phyloP scores from a whole-genome alignment of 345 rosid genomes.

The Carallia pectinifolia region DNA sequence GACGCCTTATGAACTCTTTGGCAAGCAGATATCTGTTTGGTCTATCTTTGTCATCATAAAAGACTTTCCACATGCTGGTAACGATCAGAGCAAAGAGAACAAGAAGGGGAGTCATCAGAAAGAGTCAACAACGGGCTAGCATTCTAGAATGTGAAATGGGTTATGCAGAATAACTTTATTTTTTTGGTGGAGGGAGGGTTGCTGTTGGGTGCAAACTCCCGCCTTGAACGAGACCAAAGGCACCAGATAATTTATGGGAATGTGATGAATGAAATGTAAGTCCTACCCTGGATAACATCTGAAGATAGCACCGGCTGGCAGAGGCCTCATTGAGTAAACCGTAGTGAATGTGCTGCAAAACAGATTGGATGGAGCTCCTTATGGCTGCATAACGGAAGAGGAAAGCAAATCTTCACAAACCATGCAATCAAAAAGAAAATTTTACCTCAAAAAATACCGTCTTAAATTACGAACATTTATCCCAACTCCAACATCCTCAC shows the following conservation, averaged over 20 bases:
- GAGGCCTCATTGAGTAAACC: constrained; percentile 94
- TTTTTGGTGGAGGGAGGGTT: too few relatives aligned
- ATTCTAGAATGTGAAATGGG: neutral
- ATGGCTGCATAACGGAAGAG: neutral
- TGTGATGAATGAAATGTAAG: neutral
- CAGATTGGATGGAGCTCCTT: constrained; percentile 1
- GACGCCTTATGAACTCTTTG: constrained; percentile 72
- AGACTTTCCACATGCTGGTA: constrained; percentile 81
- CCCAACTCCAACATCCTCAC: constrained; percentile 97
- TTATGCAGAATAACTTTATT: too few relatives aligned
- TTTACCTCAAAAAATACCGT: constrained; percentile 77
- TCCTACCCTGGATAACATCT: constrained; percentile 92
- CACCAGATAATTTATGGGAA: neutral
- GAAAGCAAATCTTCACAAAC: too few relatives aligned
- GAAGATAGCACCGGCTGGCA: constrained; percentile 85
- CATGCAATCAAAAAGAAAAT: neutral
- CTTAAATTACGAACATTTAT: constrained; percentile 79
- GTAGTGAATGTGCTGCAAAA: constrained; percentile 76
- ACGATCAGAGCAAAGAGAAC: constrained; percentile 1
- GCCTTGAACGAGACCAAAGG: neutral
- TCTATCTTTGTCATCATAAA: constrained; percentile 80
- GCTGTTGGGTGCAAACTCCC: too few relatives aligned
- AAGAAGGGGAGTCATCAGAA: neutral
- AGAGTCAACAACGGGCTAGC: neutral
- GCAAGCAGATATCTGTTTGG: constrained; percentile 79